Percentiles rank a stretch among this genome's conserved stretches.
Evolutionary conservation across 2,329 filamentous ascomycete species (phyloP).

Genomic region (Pyrenochaeta sp.): DNA sequence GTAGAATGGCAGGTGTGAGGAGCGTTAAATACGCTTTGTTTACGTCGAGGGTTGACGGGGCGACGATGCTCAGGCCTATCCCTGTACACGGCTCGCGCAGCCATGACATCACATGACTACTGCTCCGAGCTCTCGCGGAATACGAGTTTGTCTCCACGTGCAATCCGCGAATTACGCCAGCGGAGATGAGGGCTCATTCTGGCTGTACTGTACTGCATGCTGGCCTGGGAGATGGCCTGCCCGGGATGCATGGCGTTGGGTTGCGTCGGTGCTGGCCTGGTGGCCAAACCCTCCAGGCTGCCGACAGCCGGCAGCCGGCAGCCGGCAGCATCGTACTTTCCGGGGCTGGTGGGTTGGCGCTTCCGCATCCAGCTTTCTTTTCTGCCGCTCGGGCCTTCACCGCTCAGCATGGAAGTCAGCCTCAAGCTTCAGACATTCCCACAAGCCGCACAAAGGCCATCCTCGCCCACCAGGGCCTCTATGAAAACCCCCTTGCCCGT

Average conservation of each 20-base stretch:
- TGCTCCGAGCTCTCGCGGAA: constrained; percentile 14
- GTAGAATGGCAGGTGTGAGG: constrained; percentile 29
- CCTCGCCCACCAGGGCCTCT: constrained; percentile 27
- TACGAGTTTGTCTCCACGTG: neutral
- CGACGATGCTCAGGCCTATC: constrained; percentile 29
- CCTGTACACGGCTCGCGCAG: constrained; percentile 18
- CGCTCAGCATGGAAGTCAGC: constrained; percentile 22
- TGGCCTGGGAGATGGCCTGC: too few species aligned
- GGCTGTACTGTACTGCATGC: too few species aligned
- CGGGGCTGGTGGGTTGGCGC: constrained; percentile 20
- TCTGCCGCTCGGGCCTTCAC: constrained; percentile 21
- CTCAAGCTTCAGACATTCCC: constrained; percentile 31
- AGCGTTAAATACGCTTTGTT: constrained; percentile 49
- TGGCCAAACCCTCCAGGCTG: neutral
- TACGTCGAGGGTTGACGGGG: constrained; percentile 42
- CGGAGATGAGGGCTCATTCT: neutral
- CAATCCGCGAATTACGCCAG: too few species aligned
- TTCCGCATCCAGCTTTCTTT: constrained; percentile 18
- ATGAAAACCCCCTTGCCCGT: constrained; percentile 19
- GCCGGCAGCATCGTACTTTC: constrained; percentile 5
- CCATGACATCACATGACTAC: constrained; percentile 42
- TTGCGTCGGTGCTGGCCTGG: too few species aligned
- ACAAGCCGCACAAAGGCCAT: constrained; percentile 26
- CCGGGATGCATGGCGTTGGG: too few species aligned
- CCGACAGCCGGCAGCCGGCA: neutral